Evolutionary conservation across 2,329 filamentous ascomycete species (phyloP), one percentile per base, ranked within the genome.

Genomic region (Albifimbria verrucaria): DNA sequence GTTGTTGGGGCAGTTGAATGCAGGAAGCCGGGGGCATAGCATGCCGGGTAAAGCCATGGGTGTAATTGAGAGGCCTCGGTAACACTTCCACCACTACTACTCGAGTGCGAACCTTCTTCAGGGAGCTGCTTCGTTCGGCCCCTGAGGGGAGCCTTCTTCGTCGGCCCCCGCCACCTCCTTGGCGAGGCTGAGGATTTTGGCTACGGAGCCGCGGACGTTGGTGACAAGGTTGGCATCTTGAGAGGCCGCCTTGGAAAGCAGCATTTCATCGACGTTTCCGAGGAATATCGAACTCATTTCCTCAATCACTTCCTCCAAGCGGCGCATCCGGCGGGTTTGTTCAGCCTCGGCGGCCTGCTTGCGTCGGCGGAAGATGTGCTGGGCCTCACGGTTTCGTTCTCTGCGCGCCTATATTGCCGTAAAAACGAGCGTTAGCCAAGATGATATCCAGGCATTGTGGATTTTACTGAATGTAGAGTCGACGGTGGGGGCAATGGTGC

Each of bases 251-350:
- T 63, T 59, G 4, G 56, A 60, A n/a, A 55, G 59, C 39, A 65
- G 61, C 52, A 65, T 55, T 49, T 65, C 63, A 49, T 65, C 63
- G 3, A 64, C 62, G 10, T 65, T 64, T 1, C 53, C 53, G 56
- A 64, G 62, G 48, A 65, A 64, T 28, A 65, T 50, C 23, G 58
- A 60, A 54, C 64, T 63, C 64, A 66, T 65, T 50, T 66, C 63
- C 49, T 66, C 64, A 5, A 66, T 56, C 0, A 65, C 57, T 10
- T 63, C 60, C 28, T 66, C 64, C 2, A 66, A 55, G 9, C 62
- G 61, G 12, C 56, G 53, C 24, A 65, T 59, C 17, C 61, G 60
- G 48, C 61, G 57, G 18, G 55, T 54, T 52, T 66, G 63, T 17
- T 60, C 60, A 6, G 57, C 61, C 24, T 66, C 64, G 11, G 64